These are phyloP conservation scores for Camellia oleifera DNA, from an alignment of 179 eudicot species.

Conservation along the genomic window DNA sequence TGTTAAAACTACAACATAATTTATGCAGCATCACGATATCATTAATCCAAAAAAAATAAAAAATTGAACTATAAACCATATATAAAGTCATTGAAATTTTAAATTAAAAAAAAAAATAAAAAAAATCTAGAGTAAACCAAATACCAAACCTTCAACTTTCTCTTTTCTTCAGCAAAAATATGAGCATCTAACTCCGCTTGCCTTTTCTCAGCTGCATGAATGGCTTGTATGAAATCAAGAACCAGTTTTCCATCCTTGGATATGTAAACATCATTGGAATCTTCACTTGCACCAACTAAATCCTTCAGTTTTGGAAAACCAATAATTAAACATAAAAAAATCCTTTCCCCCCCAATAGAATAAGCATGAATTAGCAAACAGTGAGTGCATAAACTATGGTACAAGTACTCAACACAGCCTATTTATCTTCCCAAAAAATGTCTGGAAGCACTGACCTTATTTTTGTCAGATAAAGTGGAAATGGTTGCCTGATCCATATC, in stretches of 20 bases:
- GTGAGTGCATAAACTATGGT: constrained; percentile 6
- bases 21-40: not conserved
- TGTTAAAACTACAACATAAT: not conserved
- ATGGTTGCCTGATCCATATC: constrained; percentile 32
- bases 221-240: constrained; percentile 85
- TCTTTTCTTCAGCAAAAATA: constrained; percentile 70
- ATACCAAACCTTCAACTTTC: constrained; percentile 62
- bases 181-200: constrained; percentile 90
- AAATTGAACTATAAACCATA: not conserved
- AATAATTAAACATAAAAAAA: constrained; percentile 11
- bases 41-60: too few species aligned
- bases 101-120: too few species aligned
- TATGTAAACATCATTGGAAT: constrained; percentile 39
- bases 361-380: constrained; percentile 8
- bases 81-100: not conserved
- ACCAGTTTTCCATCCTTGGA: constrained; percentile 81
- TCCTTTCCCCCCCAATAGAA: not conserved
- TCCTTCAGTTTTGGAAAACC: constrained; percentile 35
- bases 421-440: constrained; percentile 24
- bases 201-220: constrained; percentile 91
- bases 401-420: constrained; percentile 16
- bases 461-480: constrained; percentile 32
- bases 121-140: not conserved
- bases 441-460: constrained; percentile 26
- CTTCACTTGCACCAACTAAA: constrained; percentile 37